Percentiles rank a stretch among this genome's conserved stretches.
These are phyloP conservation scores for Aspergillus steynii DNA, from an alignment of 495 filamentous ascomycete species.

Conservation along the genomic window DNA sequence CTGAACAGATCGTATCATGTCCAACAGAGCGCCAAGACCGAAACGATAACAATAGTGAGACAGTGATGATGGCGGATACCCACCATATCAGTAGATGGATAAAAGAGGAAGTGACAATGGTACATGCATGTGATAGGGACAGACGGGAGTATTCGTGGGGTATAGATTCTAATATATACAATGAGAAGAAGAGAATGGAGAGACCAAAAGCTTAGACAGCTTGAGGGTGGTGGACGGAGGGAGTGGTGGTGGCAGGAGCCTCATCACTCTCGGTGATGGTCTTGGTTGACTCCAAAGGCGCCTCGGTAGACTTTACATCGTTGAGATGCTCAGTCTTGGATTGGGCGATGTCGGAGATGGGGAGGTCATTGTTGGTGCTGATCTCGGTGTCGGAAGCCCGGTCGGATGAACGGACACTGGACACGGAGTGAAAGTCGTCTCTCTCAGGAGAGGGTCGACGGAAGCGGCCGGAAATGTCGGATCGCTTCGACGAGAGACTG, in stretches of 20 bases:
- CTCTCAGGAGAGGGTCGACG: conserved; percentile 25
- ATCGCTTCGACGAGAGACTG: conserved; percentile 17
- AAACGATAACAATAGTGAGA: background rate
- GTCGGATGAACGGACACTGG: conserved; percentile 17
- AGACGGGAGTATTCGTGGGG: background rate
- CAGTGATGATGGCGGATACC: background rate
- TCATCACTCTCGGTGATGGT: conserved; percentile 9
- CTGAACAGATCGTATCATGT: background rate
- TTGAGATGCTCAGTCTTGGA: conserved; percentile 2
- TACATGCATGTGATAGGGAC: background rate
- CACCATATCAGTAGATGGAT: background rate
- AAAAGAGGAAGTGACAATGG: background rate
- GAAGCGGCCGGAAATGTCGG: conserved; percentile 17
- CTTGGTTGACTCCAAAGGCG: conserved; percentile 3
- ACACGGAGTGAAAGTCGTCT: conserved; percentile 53
- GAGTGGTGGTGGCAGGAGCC: background rate
- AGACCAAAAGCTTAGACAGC: background rate
- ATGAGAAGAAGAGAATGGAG: background rate
- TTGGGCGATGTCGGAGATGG: background rate
- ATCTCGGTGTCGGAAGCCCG: conserved; percentile 14
- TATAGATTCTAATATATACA: background rate
- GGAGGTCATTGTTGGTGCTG: conserved; percentile 9
- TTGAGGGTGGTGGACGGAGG: background rate
- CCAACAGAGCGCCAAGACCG: background rate
- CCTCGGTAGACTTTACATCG: background rate